Evolutionary conservation across 345 rosid genomes (phyloP).

Genomic region (Cardamine resedifolia): DNA sequence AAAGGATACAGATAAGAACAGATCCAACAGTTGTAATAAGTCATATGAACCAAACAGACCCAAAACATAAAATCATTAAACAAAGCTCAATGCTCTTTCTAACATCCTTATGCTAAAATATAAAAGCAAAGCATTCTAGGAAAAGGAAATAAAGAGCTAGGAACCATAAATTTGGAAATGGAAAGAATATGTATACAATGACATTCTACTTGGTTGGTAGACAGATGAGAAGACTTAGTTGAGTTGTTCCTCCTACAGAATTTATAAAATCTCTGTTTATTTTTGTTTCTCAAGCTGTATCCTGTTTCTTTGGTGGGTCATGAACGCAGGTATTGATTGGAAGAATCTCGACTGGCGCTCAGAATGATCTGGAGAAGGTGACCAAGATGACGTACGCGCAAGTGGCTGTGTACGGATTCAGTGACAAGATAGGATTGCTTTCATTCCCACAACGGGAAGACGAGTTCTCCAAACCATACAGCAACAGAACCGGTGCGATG

Average conservation of each 20-base stretch:
- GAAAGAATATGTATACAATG: background rate
- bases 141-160: background rate
- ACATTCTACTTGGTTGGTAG: background rate
- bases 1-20: background rate
- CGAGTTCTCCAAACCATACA: conserved; percentile 85
- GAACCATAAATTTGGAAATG: background rate
- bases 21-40: background rate
- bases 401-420: conserved; percentile 94
- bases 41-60: background rate
- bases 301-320: conserved; percentile 1
- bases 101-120: background rate
- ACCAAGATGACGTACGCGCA: conserved; percentile 95
- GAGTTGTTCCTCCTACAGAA: background rate
- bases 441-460: conserved; percentile 89
- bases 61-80: background rate
- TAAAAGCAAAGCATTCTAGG: background rate
- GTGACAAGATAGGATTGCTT: conserved; percentile 92
- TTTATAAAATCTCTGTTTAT: background rate
- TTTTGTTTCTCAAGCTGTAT: background rate
- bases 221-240: background rate
- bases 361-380: conserved; percentile 94
- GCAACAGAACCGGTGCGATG: conserved; percentile 85
- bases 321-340: conserved; percentile 71
- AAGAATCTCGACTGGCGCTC: conserved; percentile 91
- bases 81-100: background rate